Conservation (phyloP, 495 filamentous ascomycete species). For the Podospora bellae-mahoneyi region DNA sequence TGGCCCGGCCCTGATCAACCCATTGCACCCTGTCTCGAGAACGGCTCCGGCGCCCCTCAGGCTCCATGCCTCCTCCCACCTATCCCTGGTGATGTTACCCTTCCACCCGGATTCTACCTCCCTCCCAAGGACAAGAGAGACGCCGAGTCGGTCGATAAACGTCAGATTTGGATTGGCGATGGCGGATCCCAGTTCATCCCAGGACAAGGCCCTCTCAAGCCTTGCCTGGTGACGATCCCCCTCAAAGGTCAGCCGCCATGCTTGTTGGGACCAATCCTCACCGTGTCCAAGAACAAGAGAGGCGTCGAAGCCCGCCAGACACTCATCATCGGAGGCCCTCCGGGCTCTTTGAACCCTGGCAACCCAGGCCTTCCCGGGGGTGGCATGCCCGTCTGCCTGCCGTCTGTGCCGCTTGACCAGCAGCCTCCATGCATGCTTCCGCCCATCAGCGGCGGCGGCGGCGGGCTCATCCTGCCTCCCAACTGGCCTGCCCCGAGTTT, state of each 20-base stretch:
- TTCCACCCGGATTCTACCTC: conserved; percentile 21
- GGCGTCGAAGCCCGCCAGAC: conserved; percentile 4
- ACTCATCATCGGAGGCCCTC: conserved; percentile 19
- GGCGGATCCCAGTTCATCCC: conserved; percentile 18
- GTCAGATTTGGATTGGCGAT: conserved; percentile 24
- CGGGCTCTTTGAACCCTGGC: conserved; percentile 11
- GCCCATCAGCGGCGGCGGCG: conserved; percentile 19
- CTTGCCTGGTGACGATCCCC: conserved; percentile 21
- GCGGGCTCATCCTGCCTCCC: conserved; percentile 5
- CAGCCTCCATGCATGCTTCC: conserved; percentile 28
- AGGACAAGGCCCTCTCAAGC: conserved; percentile 15
- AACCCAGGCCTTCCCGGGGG: conserved; percentile 8
- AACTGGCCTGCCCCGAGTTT: background rate
- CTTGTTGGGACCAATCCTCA: conserved; percentile 31
- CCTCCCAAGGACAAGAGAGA: conserved; percentile 13
- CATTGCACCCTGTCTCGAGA: conserved; percentile 10
- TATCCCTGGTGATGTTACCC: conserved; percentile 24
- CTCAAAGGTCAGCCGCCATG: conserved; percentile 24
- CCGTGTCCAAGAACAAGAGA: conserved; percentile 25
- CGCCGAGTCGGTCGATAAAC: conserved; percentile 18
- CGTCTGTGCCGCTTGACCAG: conserved; percentile 12
- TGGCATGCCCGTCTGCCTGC: conserved; percentile 14
- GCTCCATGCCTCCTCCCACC: conserved; percentile 24
- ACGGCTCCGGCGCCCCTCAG: conserved; percentile 3
- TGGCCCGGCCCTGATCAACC: conserved; percentile 8